Base-by-base conservation (phyloP, 495 filamentous ascomycete species). In the Melanomma pulvis-pyrius region DNA sequence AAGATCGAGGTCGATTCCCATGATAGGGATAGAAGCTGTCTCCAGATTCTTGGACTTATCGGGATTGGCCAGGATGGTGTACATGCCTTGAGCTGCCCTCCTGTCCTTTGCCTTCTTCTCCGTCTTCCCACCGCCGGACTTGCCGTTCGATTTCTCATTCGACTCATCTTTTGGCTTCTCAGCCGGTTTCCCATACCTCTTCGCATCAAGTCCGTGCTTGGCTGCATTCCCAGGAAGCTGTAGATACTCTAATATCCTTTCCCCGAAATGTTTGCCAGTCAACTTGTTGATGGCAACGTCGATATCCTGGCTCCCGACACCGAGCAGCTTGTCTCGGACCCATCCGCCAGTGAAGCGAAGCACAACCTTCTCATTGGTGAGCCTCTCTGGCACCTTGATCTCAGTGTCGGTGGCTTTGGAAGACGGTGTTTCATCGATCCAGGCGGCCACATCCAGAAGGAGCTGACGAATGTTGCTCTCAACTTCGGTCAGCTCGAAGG, bases 1-100 rank as follows among this genome's bases (percentile, higher is more conserved):
- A 69, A 98, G 84, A 69, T 98, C 94, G 24, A 98, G 83, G 71
- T 98, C 93, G 36, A 96, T 79, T 1, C 91, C 93, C 65, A 96
- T 87, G 30, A 98, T 84, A 66, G 81, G 89, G 1, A 88, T 93
- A 1, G 91, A 96, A 12, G 90, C 90, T 0, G 96, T 98, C 77
- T 96, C 94, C 26, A 99, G 82, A 76, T 99, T 92, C 79, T 99
- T 99, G 19, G 91, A 96, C 77, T 97, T 97, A 70, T 98, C 94
- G 0, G 94, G 96, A 72, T 99, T 98, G 51, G 87, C 87, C 59
- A 79, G 74, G 61, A 81, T 81, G 64, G 79, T 81, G 65, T 79
- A 70, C 12, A 81, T 69, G 0, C 76, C 75, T 12, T 74, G 71
- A 9, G 74, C 66, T 7, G 67, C 59, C 57, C 72, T 74, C 21